These are phyloP conservation scores for Graphilbum ipis-grandicollis DNA, from an alignment of 2,329 filamentous ascomycete genomes.

Conservation along the genomic window DNA sequence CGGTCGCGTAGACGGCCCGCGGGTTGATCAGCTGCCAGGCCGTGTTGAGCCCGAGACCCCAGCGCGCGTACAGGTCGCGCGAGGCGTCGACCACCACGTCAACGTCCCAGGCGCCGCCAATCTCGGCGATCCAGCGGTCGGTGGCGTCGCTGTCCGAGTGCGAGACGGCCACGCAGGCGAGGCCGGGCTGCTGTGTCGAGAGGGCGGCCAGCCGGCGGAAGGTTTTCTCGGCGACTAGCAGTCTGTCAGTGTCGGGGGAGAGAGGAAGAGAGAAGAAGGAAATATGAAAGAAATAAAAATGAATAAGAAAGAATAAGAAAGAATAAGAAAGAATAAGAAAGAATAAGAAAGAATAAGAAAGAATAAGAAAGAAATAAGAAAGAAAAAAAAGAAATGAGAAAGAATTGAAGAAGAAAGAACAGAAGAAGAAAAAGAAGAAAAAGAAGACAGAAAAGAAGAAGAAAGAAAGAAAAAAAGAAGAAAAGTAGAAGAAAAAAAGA, in stretches of 20 bases:
- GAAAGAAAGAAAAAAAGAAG: too few relatives aligned
- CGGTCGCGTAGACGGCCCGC: slow-evolving; percentile 35
- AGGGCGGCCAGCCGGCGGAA: slow-evolving; percentile 36
- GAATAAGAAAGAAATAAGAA: too few relatives aligned
- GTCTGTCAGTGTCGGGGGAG: too few relatives aligned
- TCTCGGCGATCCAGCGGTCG: slow-evolving; percentile 36
- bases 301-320: too few relatives aligned
- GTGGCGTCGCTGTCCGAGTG: slow-evolving; percentile 37
- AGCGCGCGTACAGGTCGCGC: slow-evolving; percentile 42
- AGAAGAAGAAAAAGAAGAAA: neutral
- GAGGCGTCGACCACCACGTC: slow-evolving; percentile 39
- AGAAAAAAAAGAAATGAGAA: too few relatives aligned
- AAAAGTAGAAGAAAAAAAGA: too few relatives aligned
- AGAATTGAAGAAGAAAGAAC: too few relatives aligned
- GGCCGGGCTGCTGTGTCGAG: slow-evolving; percentile 28
- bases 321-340: too few relatives aligned
- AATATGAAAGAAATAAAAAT: too few relatives aligned
- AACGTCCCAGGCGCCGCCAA: slow-evolving; percentile 39
- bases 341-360: too few relatives aligned
- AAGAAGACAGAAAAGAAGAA: neutral
- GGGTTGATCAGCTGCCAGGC: slow-evolving; percentile 48
- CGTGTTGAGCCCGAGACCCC: slow-evolving; percentile 45
- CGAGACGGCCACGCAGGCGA: slow-evolving; percentile 44
- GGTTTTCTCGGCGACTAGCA: slow-evolving; percentile 53
- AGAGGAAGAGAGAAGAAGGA: too few relatives aligned